Evolutionary conservation across 176 grass and related monocot genomes (phyloP).

Genomic region (Triticum turgidum): DNA sequence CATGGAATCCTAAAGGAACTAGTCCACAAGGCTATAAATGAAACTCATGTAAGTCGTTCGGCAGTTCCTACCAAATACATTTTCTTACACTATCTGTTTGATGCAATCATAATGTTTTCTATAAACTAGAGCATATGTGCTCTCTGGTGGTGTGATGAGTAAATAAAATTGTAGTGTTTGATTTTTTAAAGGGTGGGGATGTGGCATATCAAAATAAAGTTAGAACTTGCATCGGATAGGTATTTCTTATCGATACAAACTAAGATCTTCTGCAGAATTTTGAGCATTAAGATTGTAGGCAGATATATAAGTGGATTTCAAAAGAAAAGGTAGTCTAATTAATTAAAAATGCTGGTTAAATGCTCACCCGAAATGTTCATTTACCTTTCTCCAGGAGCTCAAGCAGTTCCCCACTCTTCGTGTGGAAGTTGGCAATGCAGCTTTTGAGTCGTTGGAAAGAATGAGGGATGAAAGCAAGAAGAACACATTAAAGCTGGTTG

Average conservation of each 20-base stretch:
- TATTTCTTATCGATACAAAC: not conserved
- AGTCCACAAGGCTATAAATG: slow-evolving; percentile 88
- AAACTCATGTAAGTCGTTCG: slow-evolving; percentile 66
- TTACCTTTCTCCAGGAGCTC: slow-evolving; percentile 61
- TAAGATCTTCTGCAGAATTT: not conserved
- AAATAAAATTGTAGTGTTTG: not conserved
- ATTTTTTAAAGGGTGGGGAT: not conserved
- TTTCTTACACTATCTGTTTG: not conserved
- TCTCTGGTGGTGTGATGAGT: not conserved
- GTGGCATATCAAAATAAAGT: not conserved
- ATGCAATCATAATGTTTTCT: not conserved
- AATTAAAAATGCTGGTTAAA: not conserved
- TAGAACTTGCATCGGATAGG: not conserved
- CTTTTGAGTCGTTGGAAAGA: slow-evolving; percentile 94
- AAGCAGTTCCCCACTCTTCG: slow-evolving; percentile 95
- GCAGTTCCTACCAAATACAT: not conserved
- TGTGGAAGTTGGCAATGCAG: slow-evolving; percentile 85
- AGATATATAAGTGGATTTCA: not conserved
- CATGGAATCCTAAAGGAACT: slow-evolving; percentile 95
- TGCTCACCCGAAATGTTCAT: not conserved
- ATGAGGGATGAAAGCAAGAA: slow-evolving; percentile 99
- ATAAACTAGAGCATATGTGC: not conserved
- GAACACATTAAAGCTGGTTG: slow-evolving; percentile 91
- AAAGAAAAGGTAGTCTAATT: not conserved
- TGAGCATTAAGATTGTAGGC: not conserved